phyloP scores from a whole-genome alignment of 2,329 filamentous ascomycete genomes.

The Emericellopsis atlantica region DNA sequence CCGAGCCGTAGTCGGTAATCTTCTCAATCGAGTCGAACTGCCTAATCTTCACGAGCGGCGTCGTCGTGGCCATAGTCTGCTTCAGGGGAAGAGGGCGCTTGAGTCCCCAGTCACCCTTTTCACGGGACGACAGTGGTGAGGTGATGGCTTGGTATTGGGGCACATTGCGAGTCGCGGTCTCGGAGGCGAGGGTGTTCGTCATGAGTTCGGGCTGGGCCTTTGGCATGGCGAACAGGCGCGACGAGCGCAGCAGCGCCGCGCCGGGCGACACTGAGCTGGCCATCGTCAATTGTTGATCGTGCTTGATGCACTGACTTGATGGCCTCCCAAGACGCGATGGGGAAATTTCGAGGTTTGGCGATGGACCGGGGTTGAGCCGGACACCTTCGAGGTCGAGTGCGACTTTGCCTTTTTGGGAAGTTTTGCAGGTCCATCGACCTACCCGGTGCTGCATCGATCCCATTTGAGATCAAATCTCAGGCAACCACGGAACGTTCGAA shows the following conservation, averaged over 20 bases:
- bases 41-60: slow-evolving; percentile 65
- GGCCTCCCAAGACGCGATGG: neutral
- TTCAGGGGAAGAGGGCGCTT: slow-evolving; percentile 73
- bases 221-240: slow-evolving; percentile 82
- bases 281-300: slow-evolving; percentile 15
- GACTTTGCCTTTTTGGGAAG: too few relatives aligned
- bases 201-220: slow-evolving; percentile 56
- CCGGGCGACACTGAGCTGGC: slow-evolving; percentile 40
- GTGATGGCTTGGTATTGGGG: slow-evolving; percentile 78
- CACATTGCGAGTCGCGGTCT: slow-evolving; percentile 52
- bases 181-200: slow-evolving; percentile 21
- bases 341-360: neutral
- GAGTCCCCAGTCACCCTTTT: slow-evolving; percentile 81
- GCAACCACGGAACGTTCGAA: too few relatives aligned
- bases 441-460: too few relatives aligned
- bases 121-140: slow-evolving; percentile 59
- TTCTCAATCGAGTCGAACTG: slow-evolving; percentile 77
- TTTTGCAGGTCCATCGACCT: too few relatives aligned
- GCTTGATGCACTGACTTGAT: neutral
- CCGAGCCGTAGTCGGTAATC: slow-evolving; percentile 78
- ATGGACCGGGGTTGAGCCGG: slow-evolving; percentile 1
- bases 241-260: slow-evolving; percentile 65
- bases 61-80: slow-evolving; percentile 57
- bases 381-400: too few relatives aligned
- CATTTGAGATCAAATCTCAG: too few relatives aligned